A percentile compares a stretch with the other conserved stretches of the same genome.
phyloP scores from a whole-genome alignment of 352 stramenopile species.

The Stramenopiles sp. region DNA sequence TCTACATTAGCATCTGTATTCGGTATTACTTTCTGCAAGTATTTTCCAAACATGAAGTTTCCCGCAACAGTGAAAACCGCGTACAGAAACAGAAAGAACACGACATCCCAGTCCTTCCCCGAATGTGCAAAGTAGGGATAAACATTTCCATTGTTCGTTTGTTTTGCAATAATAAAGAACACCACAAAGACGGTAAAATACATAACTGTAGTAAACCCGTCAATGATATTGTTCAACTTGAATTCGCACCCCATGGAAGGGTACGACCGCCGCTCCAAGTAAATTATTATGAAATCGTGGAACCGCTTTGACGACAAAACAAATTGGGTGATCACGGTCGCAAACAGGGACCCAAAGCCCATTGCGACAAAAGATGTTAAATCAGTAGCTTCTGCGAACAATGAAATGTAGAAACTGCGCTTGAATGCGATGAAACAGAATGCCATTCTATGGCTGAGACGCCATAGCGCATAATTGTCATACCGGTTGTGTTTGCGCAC shows the following conservation, averaged over 20 bases:
- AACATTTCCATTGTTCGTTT: slow-evolving; percentile 2
- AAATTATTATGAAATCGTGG: background rate
- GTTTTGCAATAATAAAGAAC: slow-evolving; percentile 9
- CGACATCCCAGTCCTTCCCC: background rate
- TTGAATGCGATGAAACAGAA: no score
- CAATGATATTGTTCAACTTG: slow-evolving; percentile 3
- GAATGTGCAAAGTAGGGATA: background rate
- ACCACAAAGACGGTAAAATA: slow-evolving; percentile 1
- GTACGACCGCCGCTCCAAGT: background rate
- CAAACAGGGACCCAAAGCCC: background rate
- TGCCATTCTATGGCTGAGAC: no score
- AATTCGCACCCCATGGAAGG: background rate
- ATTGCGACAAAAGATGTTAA: background rate
- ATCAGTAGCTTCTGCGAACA: no score
- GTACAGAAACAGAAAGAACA: background rate
- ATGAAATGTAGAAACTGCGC: no score
- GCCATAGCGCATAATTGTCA: no score
- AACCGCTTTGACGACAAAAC: background rate
- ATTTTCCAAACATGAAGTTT: background rate
- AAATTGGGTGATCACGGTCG: background rate
- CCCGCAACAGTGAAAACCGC: background rate
- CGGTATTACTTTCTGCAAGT: background rate
- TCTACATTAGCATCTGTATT: background rate
- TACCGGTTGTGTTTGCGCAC: no score
- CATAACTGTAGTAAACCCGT: background rate